Evolutionary conservation across 805 yeast species (phyloP), one percentile per base, ranked within the genome.

Genomic region (Yarrowia bubula): DNA sequence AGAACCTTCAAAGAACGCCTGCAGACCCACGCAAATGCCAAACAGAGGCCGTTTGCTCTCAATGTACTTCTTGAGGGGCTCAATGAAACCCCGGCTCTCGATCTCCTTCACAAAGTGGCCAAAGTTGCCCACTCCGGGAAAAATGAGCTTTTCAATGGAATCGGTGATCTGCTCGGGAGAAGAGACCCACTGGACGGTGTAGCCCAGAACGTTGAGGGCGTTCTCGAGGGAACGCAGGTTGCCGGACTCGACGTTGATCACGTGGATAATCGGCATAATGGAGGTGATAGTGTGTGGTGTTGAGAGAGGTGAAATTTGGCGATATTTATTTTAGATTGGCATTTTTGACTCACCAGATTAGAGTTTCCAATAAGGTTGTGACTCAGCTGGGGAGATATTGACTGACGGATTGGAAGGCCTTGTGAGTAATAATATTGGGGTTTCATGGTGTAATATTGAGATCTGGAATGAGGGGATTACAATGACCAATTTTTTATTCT

Each of bases 11-110:
- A 93, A 91, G 41, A 95, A 80, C 1, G 97, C 82, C 75, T 95
- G 99, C 65, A 95, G 79, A 8, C 99, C 99, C 47, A 95, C 98
- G 78, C 99, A 95, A 68, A 95, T 90, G 6, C 99, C 99, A 97
- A 95, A 90, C 33, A 95, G 77, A 14, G 96, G 90, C 71, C 85
- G 85, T 1, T 97, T 97, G n/a, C 88, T 78, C 8, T 79, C 76
- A 41, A 92, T 86, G 71, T 90, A 92, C 50, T 81, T 75, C 62
- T 76, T 78, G 31, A 96, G 77, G 0, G 96, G 96, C 41, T 78
- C 82, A 13, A 81, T 84, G 67, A 93, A 85, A 0, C 86, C 84
- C 66, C 88, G 81, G 4, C 79, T 78, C 53, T 79, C 80, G 51
- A 95, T 75, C 70, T 88, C 85, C 62, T 84, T 84, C 67, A 92